phyloP scores from a whole-genome alignment of 306 rosid genomes.

The Rubus idaeus region DNA sequence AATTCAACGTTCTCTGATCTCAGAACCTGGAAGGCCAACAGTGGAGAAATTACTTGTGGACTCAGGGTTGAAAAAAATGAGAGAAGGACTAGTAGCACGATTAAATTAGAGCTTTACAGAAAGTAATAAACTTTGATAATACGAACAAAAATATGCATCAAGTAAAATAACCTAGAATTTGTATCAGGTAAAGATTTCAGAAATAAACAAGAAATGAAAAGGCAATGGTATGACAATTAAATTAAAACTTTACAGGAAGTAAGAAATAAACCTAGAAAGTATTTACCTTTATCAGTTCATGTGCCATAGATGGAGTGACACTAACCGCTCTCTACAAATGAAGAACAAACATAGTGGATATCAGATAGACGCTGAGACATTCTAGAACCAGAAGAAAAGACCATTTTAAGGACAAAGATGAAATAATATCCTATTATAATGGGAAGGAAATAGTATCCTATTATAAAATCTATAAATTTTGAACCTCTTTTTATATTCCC shows the following conservation, averaged over 20 bases:
- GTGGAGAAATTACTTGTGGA: conserved; percentile 11
- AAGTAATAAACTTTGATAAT: neutral
- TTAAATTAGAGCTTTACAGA: neutral
- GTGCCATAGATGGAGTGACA: conserved; percentile 74
- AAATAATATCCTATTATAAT: neutral
- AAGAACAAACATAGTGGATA: conserved; percentile 10
- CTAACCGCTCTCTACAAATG: conserved; percentile 72
- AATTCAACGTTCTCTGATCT: conserved; percentile 79
- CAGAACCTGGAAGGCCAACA: conserved; percentile 53
- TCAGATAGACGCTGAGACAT: neutral
- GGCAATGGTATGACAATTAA: neutral
- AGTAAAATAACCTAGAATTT: neutral
- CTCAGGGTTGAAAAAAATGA: neutral
- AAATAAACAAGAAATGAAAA: neutral
- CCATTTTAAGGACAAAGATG: neutral
- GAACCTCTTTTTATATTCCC: neutral
- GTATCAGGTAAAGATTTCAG: neutral
- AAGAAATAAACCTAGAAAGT: neutral
- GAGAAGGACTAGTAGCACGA: neutral
- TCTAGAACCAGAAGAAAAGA: neutral
- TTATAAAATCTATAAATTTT: neutral
- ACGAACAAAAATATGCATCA: neutral
- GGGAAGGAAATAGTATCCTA: neutral
- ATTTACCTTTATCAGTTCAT: conserved; percentile 71
- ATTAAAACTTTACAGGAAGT: neutral